Percentiles rank a stretch among this genome's conserved stretches.
Evolutionary conservation across 2,329 filamentous ascomycete genomes (phyloP).

Genomic region (Nannizzia gypsea): DNA sequence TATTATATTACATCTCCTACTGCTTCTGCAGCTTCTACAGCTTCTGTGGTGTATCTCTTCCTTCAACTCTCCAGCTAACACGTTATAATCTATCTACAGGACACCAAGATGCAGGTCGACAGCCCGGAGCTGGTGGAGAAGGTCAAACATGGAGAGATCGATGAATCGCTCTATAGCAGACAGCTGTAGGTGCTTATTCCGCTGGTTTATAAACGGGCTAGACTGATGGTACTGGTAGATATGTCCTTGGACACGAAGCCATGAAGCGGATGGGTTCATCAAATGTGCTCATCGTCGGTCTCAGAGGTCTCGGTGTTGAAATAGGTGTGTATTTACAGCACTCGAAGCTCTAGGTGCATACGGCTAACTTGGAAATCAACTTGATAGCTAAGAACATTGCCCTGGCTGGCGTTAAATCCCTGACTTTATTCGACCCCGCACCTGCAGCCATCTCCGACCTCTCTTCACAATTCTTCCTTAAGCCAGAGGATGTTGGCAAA

Average conservation of each 20-base stretch:
- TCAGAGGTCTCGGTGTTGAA: conserved; percentile 91
- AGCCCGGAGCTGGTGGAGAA: conserved; percentile 46
- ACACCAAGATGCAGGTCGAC: conserved; percentile 51
- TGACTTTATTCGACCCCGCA: conserved; percentile 83
- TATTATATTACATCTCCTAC: background rate
- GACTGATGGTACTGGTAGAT: conserved; percentile 22
- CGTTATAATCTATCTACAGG: conserved; percentile 24
- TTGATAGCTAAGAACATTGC: conserved; percentile 85
- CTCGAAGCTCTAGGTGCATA: background rate
- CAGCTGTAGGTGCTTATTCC: conserved; percentile 39
- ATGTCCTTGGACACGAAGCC: conserved; percentile 63
- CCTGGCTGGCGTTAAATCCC: conserved; percentile 91
- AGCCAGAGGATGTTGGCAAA: conserved; percentile 77
- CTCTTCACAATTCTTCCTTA: conserved; percentile 95
- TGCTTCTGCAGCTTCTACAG: background rate
- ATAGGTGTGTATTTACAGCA: conserved; percentile 43
- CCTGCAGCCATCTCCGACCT: conserved; percentile 77
- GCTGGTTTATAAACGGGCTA: background rate
- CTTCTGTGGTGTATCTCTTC: background rate
- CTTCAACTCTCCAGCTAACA: conserved; percentile 9
- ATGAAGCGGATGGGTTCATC: conserved; percentile 99
- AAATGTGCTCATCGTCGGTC: conserved; percentile 79
- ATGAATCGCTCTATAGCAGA: conserved; percentile 56
- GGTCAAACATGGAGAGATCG: conserved; percentile 54
- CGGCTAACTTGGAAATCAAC: background rate